Percentiles rank a stretch among this genome's conserved stretches.
Evolutionary conservation across 306 rosid species (phyloP).

Genomic region (Cucumis cinereus): DNA sequence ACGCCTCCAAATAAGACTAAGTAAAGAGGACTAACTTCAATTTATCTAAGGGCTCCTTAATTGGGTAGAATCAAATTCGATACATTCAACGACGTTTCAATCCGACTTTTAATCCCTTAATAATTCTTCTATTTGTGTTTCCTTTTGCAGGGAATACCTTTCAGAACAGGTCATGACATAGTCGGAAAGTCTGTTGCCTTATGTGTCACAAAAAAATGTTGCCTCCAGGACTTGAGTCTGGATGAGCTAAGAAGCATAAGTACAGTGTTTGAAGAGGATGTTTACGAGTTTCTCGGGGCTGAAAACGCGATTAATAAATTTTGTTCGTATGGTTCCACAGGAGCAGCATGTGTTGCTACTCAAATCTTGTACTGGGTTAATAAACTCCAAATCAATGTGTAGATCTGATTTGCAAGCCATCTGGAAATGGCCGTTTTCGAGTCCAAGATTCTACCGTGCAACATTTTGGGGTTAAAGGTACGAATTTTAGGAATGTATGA

Average conservation of each 20-base stretch:
- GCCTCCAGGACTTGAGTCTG: constrained; percentile 52
- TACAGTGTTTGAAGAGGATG: constrained; percentile 55
- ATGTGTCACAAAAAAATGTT: constrained; percentile 52
- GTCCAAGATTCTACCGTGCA: not conserved
- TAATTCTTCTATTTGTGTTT: not conserved
- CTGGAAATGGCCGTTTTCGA: not conserved
- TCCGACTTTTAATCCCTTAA: not conserved
- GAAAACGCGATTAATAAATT: constrained; percentile 72
- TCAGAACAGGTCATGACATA: constrained; percentile 88
- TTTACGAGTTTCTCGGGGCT: constrained; percentile 75
- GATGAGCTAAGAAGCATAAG: constrained; percentile 58
- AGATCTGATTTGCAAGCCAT: not conserved
- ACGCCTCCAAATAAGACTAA: not conserved
- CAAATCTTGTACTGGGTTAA: constrained; percentile 55
- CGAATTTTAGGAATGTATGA: not conserved
- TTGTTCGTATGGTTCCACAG: constrained; percentile 84
- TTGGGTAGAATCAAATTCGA: not conserved
- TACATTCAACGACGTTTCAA: not conserved
- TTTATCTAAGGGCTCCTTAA: not conserved
- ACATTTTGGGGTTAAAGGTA: not conserved
- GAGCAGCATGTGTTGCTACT: constrained; percentile 69
- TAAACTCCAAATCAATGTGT: constrained; percentile 34
- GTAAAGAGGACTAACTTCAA: not conserved
- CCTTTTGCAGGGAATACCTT: constrained; percentile 51
- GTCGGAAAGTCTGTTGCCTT: constrained; percentile 77